Conservation (phyloP, 805 yeast genomes). For the Candida schatavii region DNA sequence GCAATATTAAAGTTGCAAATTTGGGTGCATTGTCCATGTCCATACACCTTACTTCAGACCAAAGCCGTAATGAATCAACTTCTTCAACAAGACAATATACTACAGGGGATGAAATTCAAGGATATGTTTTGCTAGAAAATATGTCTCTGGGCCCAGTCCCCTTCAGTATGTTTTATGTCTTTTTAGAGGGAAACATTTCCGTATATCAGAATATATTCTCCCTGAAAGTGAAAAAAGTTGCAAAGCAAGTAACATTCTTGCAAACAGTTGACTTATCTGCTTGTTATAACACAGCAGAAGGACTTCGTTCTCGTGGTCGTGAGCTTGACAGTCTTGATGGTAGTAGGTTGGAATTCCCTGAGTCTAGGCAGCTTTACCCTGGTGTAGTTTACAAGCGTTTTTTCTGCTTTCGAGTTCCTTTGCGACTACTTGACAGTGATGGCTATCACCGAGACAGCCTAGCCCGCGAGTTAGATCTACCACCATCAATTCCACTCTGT, state of each 20-base stretch:
- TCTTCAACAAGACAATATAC: slow-evolving; percentile 2
- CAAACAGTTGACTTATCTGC: slow-evolving; percentile 3
- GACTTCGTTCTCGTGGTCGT: not conserved
- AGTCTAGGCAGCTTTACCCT: not conserved
- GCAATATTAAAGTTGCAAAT: not conserved
- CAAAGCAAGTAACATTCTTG: not conserved
- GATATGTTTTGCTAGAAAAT: slow-evolving; percentile 43
- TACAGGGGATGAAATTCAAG: slow-evolving; percentile 45
- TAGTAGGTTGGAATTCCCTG: not conserved
- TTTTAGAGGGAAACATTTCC: slow-evolving; percentile 42
- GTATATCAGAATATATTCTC: slow-evolving; percentile 2
- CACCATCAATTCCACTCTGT: slow-evolving; percentile 25
- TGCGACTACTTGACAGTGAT: slow-evolving; percentile 8
- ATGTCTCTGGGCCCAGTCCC: slow-evolving; percentile 35
- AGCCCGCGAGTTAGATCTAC: slow-evolving; percentile 29
- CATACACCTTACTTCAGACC: slow-evolving; percentile 1
- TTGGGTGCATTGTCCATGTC: not conserved
- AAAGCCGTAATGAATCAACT: no score
- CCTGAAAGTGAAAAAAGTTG: not conserved
- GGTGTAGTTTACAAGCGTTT: slow-evolving; percentile 7
- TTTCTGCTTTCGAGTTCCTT: slow-evolving; percentile 11
- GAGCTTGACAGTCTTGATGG: not conserved
- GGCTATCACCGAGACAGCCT: slow-evolving; percentile 19
- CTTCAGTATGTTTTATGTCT: slow-evolving; percentile 54
- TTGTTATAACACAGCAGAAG: not conserved